Evolutionary conservation across 352 stramenopile species (phyloP).

Genomic region (Peronospora belbahrii): DNA sequence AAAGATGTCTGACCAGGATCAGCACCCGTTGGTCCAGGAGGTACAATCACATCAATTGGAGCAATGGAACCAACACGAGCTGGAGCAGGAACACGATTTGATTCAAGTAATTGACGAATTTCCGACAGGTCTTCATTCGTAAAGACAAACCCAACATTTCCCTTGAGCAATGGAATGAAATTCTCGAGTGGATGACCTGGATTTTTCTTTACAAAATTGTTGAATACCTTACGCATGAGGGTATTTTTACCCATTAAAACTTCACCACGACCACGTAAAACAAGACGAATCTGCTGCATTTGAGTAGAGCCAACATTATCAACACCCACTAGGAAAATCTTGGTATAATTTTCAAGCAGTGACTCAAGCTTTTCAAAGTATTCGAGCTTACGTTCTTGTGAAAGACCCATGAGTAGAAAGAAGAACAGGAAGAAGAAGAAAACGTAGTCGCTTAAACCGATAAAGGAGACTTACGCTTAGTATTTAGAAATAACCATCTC

Average conservation of each 20-base stretch:
- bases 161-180: conserved; percentile 85
- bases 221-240: conserved; percentile 98
- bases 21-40: conserved; percentile 95
- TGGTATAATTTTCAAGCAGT: conserved; percentile 94
- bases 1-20: conserved; percentile 99
- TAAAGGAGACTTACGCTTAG: conserved; percentile 80
- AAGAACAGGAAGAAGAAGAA: conserved; percentile 25
- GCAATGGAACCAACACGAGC: conserved; percentile 94
- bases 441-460: conserved; percentile 87
- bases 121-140: conserved; percentile 95
- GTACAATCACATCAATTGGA: conserved; percentile 94
- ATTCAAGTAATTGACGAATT: conserved; percentile 84
- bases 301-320: conserved; percentile 99
- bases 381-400: conserved; percentile 95
- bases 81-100: conserved; percentile 92
- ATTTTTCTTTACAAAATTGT: conserved; percentile 96
- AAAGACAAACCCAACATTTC: conserved; percentile 99
- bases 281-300: conserved; percentile 96
- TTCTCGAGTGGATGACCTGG: conserved; percentile 90
- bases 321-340: conserved; percentile 97
- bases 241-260: conserved; percentile 99
- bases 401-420: conserved; percentile 94
- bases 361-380: conserved; percentile 96
- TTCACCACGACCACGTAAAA: conserved; percentile 91
- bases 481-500: conserved; percentile 41